Evolutionary conservation across 345 rosid genomes (phyloP), one percentile per base, ranked within the genome.

Genomic region (Salix purpurea): DNA sequence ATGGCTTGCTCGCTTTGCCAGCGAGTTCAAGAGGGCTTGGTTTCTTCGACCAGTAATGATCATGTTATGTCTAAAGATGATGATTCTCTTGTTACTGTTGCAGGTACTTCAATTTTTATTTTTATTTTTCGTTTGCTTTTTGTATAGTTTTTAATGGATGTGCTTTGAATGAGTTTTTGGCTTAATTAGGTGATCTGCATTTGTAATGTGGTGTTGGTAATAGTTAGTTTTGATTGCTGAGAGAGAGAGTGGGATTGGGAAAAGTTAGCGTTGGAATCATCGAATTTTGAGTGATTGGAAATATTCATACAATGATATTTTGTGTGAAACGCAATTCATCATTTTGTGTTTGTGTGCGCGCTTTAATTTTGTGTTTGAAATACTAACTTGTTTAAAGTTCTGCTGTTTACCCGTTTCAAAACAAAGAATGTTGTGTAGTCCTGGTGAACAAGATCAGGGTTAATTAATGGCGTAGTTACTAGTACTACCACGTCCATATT

Each of bases 11-110:
- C 92, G 44, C 89, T 94, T 65, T 92, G 97, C 76, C 93, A 86
- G 78, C 84, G 83, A 82, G 97, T 92, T 78, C 96, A 94, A 70
- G 79, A 84, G 71, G 78, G 88, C 70, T 81, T 94, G 78, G 72
- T 83, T 73, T 83, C 91, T 75, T 83, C 91, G 1, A 54, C 73
- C n/a, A 65, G 75, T 65, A 77, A 73, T 32, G 85, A 24, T 24
- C 86, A 84, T 64, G 88, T 94, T 60, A 71, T 79, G 83, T 82
- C 97, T 34, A 94, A 94, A 84, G 96, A 87, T 65, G 98, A 94
- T 81, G 90, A 94, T 80, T 94, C 98, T 52, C 98, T 88, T 66
- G 98, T 94, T 72, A 94, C 97, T 62, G 85, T 94, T 83, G 98
- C 98, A 34, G 97, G 98, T 94, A 74, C 64, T 37, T 56, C 7